Base-by-base conservation (phyloP, 2,329 filamentous ascomycete genomes). In the Penicillium rolfsii region DNA sequence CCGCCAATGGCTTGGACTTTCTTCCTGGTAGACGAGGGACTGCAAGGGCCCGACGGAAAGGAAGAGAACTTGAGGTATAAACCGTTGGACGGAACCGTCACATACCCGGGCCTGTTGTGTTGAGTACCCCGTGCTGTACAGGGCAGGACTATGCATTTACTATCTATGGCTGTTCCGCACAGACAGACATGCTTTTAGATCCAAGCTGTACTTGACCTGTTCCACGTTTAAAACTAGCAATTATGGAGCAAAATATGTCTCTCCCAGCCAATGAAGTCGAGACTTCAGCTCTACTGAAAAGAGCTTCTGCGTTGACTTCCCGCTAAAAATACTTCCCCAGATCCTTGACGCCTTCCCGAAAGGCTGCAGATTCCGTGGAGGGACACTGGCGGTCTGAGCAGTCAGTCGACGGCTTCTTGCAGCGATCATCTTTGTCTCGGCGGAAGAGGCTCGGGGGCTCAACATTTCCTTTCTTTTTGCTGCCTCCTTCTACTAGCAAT, bases 11-110 rank as follows among this genome's bases (percentile, higher is more conserved):
- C 57, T 63, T 28, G 60, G 24, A 65, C 53, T 58, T 57, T 64
- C 53, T 62, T 54, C 50, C 52, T 41, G 35, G 40, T 63, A 28
- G 26, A 36, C 22, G 30, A 48, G 19, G 12, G 19, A 22, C 66
- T 70, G 67, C 67, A 70, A 70, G 67, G 67, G 65, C 67, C 67
- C 67, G 67, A 48, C 55, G 61, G 62, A 55, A 64, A 36, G 9
- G 33, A 26, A 46, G 14, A 40, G 52, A 33, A 63, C 57, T 64
- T 59, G 65, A 60, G 67, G 65, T 63, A 67, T 66, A 70, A 63
- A 65, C 59, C 58, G 61, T 64, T 65, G 61, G 48, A 55, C 45
- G 58, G 33, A 54, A 54, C 45, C 6, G 63, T 68, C 48, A 66
- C 61, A 66, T 52, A 52, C 33, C 49, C 14, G 28, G n/a, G n/a